phyloP scores from a whole-genome alignment of 2,329 filamentous ascomycete genomes.

The Chalaropsis thielavioides region DNA sequence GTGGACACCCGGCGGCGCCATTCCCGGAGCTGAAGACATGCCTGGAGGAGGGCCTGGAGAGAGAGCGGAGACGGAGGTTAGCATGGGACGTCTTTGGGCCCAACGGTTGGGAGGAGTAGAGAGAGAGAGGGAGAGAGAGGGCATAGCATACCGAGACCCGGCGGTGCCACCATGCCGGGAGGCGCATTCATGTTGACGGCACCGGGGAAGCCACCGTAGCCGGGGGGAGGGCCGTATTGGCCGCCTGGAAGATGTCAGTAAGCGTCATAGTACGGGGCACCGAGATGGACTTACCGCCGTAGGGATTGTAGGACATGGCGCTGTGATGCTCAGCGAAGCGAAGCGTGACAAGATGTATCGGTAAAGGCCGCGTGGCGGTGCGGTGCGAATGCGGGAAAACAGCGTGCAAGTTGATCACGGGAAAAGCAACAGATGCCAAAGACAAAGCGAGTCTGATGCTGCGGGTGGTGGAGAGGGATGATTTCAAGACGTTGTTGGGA shows the following conservation, averaged over 20 bases:
- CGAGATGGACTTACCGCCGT: slow-evolving; percentile 33
- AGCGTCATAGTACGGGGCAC: not conserved
- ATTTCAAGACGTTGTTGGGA: not conserved
- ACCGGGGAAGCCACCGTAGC: slow-evolving; percentile 56
- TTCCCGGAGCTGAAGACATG: slow-evolving; percentile 67
- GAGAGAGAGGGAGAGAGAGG: not conserved
- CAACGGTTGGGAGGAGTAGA: not conserved
- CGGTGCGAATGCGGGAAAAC: not conserved
- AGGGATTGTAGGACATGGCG: slow-evolving; percentile 46
- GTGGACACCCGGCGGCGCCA: slow-evolving; percentile 62
- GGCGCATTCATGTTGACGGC: slow-evolving; percentile 33
- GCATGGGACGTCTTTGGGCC: slow-evolving; percentile 5
- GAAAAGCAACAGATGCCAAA: not conserved
- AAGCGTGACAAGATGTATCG: not conserved
- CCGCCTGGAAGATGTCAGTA: slow-evolving; percentile 7
- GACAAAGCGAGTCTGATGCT: not conserved
- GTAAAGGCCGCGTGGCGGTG: not conserved
- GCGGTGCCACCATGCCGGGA: slow-evolving; percentile 61
- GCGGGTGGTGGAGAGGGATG: not conserved
- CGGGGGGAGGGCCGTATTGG: slow-evolving; percentile 41
- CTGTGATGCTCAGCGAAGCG: not conserved
- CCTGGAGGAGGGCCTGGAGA: slow-evolving; percentile 57
- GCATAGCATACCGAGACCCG: slow-evolving; percentile 64
- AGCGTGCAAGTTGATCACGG: not conserved
- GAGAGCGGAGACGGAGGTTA: slow-evolving; percentile 11